A percentile compares a stretch with the other conserved stretches of the same genome.
These are phyloP conservation scores for Chaetomium sp. DNA, from an alignment of 2,329 filamentous ascomycete species.

Conservation along the genomic window DNA sequence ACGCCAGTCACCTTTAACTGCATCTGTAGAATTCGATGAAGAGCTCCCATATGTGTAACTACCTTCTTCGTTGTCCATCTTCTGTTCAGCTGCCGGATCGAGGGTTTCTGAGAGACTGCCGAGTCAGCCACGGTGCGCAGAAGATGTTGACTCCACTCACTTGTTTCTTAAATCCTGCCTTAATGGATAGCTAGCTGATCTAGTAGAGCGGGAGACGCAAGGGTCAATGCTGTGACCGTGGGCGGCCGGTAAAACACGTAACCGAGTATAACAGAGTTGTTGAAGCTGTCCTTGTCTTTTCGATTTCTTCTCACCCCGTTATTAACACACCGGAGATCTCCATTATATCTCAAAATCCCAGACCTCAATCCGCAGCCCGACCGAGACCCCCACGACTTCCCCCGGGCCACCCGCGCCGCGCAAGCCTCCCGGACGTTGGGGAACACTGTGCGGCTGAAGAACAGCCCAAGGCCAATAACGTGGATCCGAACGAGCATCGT, in stretches of 20 bases:
- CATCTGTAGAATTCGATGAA: background rate
- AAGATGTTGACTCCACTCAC: background rate
- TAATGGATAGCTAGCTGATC: background rate
- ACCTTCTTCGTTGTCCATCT: conserved; percentile 15
- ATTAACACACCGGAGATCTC: background rate
- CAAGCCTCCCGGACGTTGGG: background rate
- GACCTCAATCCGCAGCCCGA: background rate
- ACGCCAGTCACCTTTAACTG: conserved; percentile 3
- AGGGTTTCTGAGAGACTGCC: background rate
- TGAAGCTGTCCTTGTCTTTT: background rate
- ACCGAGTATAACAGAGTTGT: background rate
- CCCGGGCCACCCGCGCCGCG: background rate
- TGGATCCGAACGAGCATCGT: background rate
- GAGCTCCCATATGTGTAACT: conserved; percentile 13
- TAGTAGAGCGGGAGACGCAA: too few relatives aligned
- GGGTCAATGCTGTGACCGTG: too few relatives aligned
- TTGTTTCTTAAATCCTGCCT: background rate
- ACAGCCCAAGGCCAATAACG: background rate
- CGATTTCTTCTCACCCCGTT: background rate
- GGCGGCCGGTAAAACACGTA: background rate
- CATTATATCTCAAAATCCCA: background rate
- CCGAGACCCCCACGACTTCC: background rate
- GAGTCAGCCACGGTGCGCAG: background rate
- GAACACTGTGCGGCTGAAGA: conserved; percentile 8
- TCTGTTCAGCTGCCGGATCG: background rate